phyloP scores from a whole-genome alignment of 352 stramenopile species.

The Phytophthora macrochlamydospora region DNA sequence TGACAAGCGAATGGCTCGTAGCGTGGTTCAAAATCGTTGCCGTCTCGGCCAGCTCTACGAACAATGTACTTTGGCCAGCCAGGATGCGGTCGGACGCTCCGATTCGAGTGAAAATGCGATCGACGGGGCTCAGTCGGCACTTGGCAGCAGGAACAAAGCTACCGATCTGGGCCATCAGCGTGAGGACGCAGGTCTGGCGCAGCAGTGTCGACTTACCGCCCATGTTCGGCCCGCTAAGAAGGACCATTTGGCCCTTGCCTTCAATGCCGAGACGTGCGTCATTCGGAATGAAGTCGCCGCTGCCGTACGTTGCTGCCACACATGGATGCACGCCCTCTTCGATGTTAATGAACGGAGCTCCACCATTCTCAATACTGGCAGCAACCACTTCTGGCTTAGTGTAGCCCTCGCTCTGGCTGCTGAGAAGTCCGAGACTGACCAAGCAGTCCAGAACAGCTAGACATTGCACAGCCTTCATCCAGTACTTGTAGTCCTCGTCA shows the following conservation, averaged over 20 bases:
- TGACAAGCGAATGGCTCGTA: slow-evolving; percentile 95
- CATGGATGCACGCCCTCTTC: slow-evolving; percentile 95
- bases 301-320: slow-evolving; percentile 83
- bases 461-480: slow-evolving; percentile 93
- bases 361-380: slow-evolving; percentile 45
- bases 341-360: slow-evolving; percentile 87
- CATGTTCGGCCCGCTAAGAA: slow-evolving; percentile 99
- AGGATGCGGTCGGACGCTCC: slow-evolving; percentile 98
- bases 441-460: slow-evolving; percentile 96
- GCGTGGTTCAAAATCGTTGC: slow-evolving; percentile 97
- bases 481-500: slow-evolving; percentile 92
- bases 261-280: slow-evolving; percentile 91
- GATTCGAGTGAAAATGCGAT: slow-evolving; percentile 99
- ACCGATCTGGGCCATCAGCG: slow-evolving; percentile 99
- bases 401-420: slow-evolving; percentile 93
- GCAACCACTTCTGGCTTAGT: slow-evolving; percentile 92
- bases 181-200: slow-evolving; percentile 97
- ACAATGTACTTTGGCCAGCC: slow-evolving; percentile 99
- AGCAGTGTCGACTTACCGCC: slow-evolving; percentile 98
- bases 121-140: slow-evolving; percentile 95
- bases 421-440: slow-evolving; percentile 93
- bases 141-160: slow-evolving; percentile 97
- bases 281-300: slow-evolving; percentile 97
- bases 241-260: slow-evolving; percentile 74
- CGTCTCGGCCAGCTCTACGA: slow-evolving; percentile 98